These are phyloP conservation scores for Colletotrichum tropicicola DNA, from an alignment of 2,329 filamentous ascomycete species.

Conservation along the genomic window DNA sequence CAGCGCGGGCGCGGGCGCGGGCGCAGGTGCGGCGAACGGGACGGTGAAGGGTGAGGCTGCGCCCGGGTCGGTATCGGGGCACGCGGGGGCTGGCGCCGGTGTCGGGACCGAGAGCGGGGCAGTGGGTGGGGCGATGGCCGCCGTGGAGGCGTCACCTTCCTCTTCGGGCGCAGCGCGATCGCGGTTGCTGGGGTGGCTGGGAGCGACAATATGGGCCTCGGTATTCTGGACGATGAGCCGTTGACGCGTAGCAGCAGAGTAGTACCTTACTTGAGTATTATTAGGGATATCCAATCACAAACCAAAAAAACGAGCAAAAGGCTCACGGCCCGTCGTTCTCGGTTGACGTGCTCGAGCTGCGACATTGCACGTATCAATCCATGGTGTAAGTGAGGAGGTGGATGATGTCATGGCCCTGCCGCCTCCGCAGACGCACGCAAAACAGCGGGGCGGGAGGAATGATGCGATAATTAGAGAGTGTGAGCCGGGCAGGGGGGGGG, in stretches of 20 bases:
- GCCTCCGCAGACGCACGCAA: not conserved
- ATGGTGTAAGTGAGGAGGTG: slow-evolving; percentile 26
- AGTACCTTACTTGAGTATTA: not conserved
- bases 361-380: slow-evolving; percentile 11
- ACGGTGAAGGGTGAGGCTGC: not conserved
- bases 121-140: not conserved
- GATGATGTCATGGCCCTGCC: slow-evolving; percentile 23
- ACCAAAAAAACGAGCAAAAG: not conserved
- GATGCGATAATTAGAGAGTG: slow-evolving; percentile 14
- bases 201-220: not conserved
- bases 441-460: not conserved
- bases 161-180: not conserved
- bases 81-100: not conserved
- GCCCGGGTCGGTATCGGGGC: not conserved
- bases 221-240: not conserved
- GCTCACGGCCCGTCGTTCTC: not conserved
- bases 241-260: not conserved
- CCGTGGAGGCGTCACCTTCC: slow-evolving; percentile 6
- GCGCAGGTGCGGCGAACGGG: not conserved
- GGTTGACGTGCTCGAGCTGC: slow-evolving; percentile 5
- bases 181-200: not conserved
- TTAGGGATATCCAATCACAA: too few relatives aligned
- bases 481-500: not conserved
- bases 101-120: not conserved
- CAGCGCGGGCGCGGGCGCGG: too few relatives aligned